A percentile compares a stretch with the other conserved stretches of the same genome.
Conservation (phyloP, 1,284 basidiomycete genomes). For the Ceratobasidium sp. region DNA sequence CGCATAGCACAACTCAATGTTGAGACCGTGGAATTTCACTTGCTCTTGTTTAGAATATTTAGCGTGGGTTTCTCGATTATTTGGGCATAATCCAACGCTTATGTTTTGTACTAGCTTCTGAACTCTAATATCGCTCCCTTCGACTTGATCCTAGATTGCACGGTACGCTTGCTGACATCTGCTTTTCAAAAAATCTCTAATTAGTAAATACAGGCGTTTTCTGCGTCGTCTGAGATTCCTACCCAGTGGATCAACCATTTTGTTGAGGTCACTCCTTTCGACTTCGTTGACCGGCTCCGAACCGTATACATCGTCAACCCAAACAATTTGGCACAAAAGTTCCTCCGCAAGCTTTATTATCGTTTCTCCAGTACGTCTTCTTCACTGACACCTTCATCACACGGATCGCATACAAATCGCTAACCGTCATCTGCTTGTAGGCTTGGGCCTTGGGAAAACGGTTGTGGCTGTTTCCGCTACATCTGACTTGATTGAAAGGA, state of each 20-base stretch:
- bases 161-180: constrained; percentile 54
- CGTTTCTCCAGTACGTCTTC: constrained; percentile 71
- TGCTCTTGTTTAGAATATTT: constrained; percentile 85
- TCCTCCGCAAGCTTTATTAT: constrained; percentile 78
- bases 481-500: constrained; percentile 65
- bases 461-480: constrained; percentile 70
- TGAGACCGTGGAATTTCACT: constrained; percentile 85
- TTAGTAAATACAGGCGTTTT: constrained; percentile 60
- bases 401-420: constrained; percentile 20
- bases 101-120: constrained; percentile 67
- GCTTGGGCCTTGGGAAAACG: constrained; percentile 64
- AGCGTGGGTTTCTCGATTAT: constrained; percentile 61
- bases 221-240: constrained; percentile 79
- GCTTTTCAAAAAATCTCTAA: background rate
- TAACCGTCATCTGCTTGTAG: constrained; percentile 54
- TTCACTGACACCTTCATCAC: background rate
- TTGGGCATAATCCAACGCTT: constrained; percentile 67
- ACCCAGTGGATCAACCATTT: constrained; percentile 84
- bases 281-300: constrained; percentile 67
- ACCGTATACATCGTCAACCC: constrained; percentile 79
- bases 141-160: constrained; percentile 85
- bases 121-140: constrained; percentile 61
- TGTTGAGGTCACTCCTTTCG: constrained; percentile 78
- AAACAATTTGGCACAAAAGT: constrained; percentile 78
- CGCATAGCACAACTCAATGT: constrained; percentile 67